Base-by-base conservation (phyloP, 225 moss, liverwort and hornwort genomes). In the Bryoerythrophyllum caledonicum region DNA sequence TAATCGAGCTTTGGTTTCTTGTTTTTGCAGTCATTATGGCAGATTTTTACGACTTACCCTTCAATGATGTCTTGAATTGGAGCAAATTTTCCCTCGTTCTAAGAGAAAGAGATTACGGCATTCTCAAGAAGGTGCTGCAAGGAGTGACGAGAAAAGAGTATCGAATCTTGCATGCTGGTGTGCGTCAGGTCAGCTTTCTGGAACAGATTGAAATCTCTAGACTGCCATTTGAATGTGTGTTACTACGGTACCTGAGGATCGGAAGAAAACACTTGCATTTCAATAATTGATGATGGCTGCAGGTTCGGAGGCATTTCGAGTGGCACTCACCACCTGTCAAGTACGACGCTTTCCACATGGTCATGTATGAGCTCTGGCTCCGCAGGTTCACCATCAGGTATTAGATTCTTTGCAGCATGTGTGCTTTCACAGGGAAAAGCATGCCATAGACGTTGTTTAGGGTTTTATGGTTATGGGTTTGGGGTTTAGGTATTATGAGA, bases 291-390 rank as follows among this genome's bases (percentile, higher is more conserved):
- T 70, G 27, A 70, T 27, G 67, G 27, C 55, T 55, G 71, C 84
- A 89, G 84, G 82, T 86, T 57, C 81, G 83, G 65, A 81, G 72
- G 70, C 89, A 89, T 73, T 89, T 89, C 65, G 86, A 86, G 65
- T 89, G 89, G 89, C 89, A 89, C 70, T 82, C 86, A 49, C 86
- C 89, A 11, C 82, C 86, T 72, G 62, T 70, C 51, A 82, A 58
- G 70, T 86, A 86, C 51, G 89, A 89, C 52, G 80, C 89, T 52
- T 89, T 89, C 76, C 73, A 89, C 55, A 89, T 89, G 89, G 79
- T 86, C 46, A 86, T 89, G 84, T 89, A 86, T 59, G 89, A 89
- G 67, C 86, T 89, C 13, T 86, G 89, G 86, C 79, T 86, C 53
- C 86, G 89, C 49, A 87, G 84, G 65, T 89, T 89, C 61, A 79